These are phyloP conservation scores for Ephemerocybe angulata DNA, from an alignment of 768 basidiomycete species.

Conservation along the genomic window DNA sequence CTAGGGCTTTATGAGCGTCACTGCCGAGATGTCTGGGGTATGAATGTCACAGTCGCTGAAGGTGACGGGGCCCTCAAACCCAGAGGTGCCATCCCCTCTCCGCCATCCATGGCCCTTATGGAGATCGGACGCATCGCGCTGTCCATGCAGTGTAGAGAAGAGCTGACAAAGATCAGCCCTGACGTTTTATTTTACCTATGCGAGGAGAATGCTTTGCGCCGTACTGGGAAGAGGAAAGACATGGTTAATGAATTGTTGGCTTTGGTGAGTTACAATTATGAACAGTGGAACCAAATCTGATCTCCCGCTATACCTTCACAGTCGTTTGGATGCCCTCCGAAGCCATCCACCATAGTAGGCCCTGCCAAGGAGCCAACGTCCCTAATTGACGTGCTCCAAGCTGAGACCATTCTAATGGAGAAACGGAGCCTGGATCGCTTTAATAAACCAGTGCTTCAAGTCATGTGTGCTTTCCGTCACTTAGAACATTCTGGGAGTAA, in stretches of 20 bases:
- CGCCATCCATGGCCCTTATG: background rate
- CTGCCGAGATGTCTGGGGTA: constrained; percentile 7
- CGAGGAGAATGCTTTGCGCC: background rate
- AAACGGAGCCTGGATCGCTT: no score
- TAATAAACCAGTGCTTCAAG: no score
- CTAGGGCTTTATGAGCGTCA: constrained; percentile 10
- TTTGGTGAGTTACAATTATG: background rate
- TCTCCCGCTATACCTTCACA: no score
- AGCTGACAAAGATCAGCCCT: background rate
- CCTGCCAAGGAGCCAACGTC: no score
- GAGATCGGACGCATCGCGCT: background rate
- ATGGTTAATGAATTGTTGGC: background rate
- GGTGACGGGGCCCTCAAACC: constrained; percentile 1
- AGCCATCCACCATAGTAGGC: no score
- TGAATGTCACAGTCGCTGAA: constrained; percentile 1
- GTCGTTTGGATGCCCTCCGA: no score
- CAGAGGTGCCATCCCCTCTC: background rate
- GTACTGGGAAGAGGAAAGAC: background rate
- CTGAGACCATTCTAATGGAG: no score
- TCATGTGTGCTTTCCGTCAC: no score
- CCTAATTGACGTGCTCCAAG: no score
- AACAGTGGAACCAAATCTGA: no score
- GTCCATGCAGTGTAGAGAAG: no score
- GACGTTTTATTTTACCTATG: background rate
- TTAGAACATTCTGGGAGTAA: no score